Evolutionary conservation across 2,329 filamentous ascomycete genomes (phyloP), one percentile per base, ranked within the genome.

Genomic region (Colletotrichum tropicale): DNA sequence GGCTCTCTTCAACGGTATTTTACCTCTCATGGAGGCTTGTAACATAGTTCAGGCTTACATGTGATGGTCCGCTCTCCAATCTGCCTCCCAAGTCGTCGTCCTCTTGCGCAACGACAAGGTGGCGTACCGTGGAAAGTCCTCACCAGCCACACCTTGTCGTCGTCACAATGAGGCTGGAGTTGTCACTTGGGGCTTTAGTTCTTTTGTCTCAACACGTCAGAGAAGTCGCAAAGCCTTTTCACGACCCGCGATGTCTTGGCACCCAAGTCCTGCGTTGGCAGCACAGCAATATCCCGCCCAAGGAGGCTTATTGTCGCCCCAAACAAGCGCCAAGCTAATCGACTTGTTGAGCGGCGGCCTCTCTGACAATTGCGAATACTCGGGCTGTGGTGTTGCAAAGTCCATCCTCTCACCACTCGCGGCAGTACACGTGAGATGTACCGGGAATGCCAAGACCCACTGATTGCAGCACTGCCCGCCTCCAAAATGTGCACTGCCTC

Each of bases 141-240:
- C 6, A 13, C n/a, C 43, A 52, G 43, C 43, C 43, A 52, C 43
- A 52, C n/a, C 2, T 2, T 1, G 43, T 13, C n/a, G n/a, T 52
- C 43, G 43, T 24, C 10, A 8, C 0, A 13, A 21, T 13, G 43
- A 8, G 43, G 43, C 43, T 52, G n/a, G 10, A 52, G 43, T 24
- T 21, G 1, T 52, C n/a, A 21, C 0, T 13, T 8, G 0, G 4
- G 0, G n/a, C 43, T 52, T 0, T 21, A 21, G n/a, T 21, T 6
- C n/a, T 3, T n/a, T n/a, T n/a, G 6, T 13, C 43, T 21, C 6
- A 21, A 13, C n/a, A 24, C 4, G 12, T 24, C 2, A 13, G 3
- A 4, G 12, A 52, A 5, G n/a, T 52, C n/a, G 4, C n/a, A 21
- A 52, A 13, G 0, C 12, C 43, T 52, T 13, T 21, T 0, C 6